These are phyloP conservation scores for Lipomyces chichibuensis DNA, from an alignment of 805 yeast genomes.

Conservation along the genomic window DNA sequence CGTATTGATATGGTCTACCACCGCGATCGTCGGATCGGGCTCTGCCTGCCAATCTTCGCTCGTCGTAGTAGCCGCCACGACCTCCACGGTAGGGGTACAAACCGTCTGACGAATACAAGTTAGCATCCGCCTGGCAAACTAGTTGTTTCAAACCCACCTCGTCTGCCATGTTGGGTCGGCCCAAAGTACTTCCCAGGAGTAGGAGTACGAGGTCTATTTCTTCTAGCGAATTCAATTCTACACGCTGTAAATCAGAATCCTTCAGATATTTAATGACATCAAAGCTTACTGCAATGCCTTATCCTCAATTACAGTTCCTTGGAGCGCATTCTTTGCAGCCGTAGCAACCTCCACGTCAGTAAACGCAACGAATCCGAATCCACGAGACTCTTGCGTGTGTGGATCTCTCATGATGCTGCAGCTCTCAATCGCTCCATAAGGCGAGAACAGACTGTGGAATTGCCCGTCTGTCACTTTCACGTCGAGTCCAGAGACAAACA, in stretches of 20 bases:
- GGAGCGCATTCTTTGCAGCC: conserved; percentile 51
- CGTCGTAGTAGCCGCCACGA: conserved; percentile 24
- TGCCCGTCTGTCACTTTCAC: conserved; percentile 40
- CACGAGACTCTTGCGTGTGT: conserved; percentile 50
- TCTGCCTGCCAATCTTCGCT: conserved; percentile 11
- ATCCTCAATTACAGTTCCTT: conserved; percentile 49
- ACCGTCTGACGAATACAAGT: not conserved
- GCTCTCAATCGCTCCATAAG: conserved; percentile 40
- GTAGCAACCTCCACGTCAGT: conserved; percentile 50
- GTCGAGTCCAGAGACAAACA: conserved; percentile 45
- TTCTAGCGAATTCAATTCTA: conserved; percentile 52
- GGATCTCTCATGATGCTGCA: conserved; percentile 53
- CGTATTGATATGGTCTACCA: conserved; percentile 20
- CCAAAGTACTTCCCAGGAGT: conserved; percentile 46
- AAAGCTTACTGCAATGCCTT: conserved; percentile 43
- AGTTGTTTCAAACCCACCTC: not conserved
- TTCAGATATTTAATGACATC: not conserved
- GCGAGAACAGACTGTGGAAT: conserved; percentile 40
- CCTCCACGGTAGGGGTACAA: conserved; percentile 17
- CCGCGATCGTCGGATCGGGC: conserved; percentile 21
- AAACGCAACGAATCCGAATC: conserved; percentile 58
- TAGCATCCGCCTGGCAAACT: not conserved
- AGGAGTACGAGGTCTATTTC: conserved; percentile 46
- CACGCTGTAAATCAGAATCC: not conserved
- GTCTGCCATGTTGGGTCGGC: conserved; percentile 35